These are phyloP conservation scores for Ajuga chamaepitys DNA, from an alignment of 257 asterid genomes.

Conservation along the genomic window DNA sequence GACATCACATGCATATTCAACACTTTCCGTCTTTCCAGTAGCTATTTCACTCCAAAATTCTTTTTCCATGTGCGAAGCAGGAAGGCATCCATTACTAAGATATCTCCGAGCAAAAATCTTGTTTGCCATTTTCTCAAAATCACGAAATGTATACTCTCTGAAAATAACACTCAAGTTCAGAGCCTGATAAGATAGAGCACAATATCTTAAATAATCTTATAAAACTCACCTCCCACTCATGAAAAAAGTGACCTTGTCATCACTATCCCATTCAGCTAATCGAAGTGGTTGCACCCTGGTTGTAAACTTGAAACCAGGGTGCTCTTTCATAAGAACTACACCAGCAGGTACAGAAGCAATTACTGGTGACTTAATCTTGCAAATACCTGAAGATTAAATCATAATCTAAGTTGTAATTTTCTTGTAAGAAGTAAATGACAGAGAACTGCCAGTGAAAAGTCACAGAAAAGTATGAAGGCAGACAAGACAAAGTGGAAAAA, in stretches of 20 bases:
- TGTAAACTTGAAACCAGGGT: conserved; percentile 81
- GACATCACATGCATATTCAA: conserved; percentile 99
- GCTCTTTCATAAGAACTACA: conserved; percentile 82
- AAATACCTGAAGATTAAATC: conserved; percentile 55
- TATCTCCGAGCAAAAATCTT: conserved; percentile 88
- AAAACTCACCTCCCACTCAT: conserved; percentile 90
- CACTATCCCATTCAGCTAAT: conserved; percentile 86
- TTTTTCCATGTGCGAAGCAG: conserved; percentile 75
- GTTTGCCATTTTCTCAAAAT: conserved; percentile 99
- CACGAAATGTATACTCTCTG: conserved; percentile 94
- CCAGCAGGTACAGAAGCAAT: conserved; percentile 96
- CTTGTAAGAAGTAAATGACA: conserved; percentile 7
- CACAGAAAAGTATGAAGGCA: too few species aligned
- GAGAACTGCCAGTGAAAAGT: too few species aligned
- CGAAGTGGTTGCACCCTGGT: conserved; percentile 99
- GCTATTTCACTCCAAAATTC: conserved; percentile 99
- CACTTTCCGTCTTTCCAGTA: conserved; percentile 92
- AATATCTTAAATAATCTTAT: too few species aligned
- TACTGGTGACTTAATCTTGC: conserved; percentile 91
- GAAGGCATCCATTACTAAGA: conserved; percentile 87
- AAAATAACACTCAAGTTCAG: conserved; percentile 30
- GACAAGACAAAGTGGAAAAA: too few species aligned
- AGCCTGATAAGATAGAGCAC: conserved; percentile 10
- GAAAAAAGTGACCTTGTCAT: conserved; percentile 86
- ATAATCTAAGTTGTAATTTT: conserved; percentile 9